Evolutionary conservation across 83 land plant genomes (phyloP), one percentile per base, ranked within the genome.

Genomic region (Picea abies): DNA sequence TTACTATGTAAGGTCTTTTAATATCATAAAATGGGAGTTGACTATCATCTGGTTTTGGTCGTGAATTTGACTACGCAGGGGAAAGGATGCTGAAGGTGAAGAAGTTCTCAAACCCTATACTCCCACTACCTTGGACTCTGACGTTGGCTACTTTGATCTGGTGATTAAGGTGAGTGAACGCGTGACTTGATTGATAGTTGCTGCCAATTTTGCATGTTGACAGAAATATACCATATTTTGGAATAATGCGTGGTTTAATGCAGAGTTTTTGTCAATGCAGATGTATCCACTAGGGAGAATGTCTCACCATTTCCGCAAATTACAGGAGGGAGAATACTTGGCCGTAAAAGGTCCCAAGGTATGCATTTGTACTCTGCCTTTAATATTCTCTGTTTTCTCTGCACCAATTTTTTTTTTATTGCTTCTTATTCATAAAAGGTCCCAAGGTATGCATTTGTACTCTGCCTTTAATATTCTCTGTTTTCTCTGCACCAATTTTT

Each of bases 81-180:
- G 99, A 35, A 90, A 88, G 65, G 99, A 95, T 83, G 79, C 85
- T 32, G 89, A 83, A 10, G 94, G 94, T 82, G 90, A 88, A 64
- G 99, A 97, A 25, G 99, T 95, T 41, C 84, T 95, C 69, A 95
- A 94, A 83, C 93, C 99, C 39, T 97, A 97, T 79, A 97, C 99
- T 81, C 99, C 98, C 37, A 95, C 96, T n/a, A 95, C 99, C 52
- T 87, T 97, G 79, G 99, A 97, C 78, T 84, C 96, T n/a, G 99
- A 95, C 83, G 76, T 92, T 76, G 99, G 99, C 56, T 85, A 91
- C 85, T 97, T 97, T 84, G 99, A 97, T 39, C 85, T 97, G 63
- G 99, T 97, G 56, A 95, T 97, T 76, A 97, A 97, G 96, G 99
- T 96, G 62, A 61, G 84, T 23, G 41, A 22, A 26, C 17, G n/a